These are phyloP conservation scores for Rhodotorula sp. DNA, from an alignment of 1,284 basidiomycete genomes.

Conservation along the genomic window DNA sequence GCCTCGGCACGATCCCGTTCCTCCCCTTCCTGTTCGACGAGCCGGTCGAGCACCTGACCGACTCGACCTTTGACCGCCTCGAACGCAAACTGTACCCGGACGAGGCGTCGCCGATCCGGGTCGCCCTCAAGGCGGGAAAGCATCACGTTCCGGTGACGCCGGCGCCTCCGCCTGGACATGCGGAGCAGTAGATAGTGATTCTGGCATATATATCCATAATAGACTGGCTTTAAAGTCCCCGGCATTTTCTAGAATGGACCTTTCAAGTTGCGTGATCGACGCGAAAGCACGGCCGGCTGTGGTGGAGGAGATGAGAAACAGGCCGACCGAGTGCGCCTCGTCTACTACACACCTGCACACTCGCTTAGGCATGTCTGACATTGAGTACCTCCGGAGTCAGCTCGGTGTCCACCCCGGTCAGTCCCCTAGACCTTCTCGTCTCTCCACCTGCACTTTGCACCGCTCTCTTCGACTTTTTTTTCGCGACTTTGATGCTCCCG, in stretches of 20 bases:
- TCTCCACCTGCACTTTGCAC: neutral
- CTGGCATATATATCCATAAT: neutral
- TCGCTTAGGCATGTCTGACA: neutral
- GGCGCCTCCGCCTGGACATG: neutral
- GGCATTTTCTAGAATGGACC: neutral
- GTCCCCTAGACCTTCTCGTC: neutral
- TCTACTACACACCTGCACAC: neutral
- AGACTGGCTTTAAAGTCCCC: no score
- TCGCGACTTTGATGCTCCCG: no score
- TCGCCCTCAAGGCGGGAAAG: slow-evolving; percentile 20
- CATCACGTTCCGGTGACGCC: slow-evolving; percentile 4
- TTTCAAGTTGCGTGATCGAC: neutral
- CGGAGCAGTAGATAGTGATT: slow-evolving; percentile 3
- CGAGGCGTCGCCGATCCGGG: slow-evolving; percentile 11
- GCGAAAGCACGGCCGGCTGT: neutral
- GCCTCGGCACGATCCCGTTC: slow-evolving; percentile 66
- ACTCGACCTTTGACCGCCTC: slow-evolving; percentile 54
- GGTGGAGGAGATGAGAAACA: neutral
- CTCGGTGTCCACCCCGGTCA: neutral
- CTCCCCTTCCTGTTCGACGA: slow-evolving; percentile 70
- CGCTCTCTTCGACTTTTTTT: no score
- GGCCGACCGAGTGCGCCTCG: neutral
- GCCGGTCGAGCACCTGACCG: slow-evolving; percentile 54
- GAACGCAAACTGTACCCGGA: slow-evolving; percentile 44
- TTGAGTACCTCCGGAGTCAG: slow-evolving; percentile 3